Evolutionary conservation across 768 basidiomycete genomes (phyloP), one percentile per base, ranked within the genome.

Genomic region (Tulasnella sp.): DNA sequence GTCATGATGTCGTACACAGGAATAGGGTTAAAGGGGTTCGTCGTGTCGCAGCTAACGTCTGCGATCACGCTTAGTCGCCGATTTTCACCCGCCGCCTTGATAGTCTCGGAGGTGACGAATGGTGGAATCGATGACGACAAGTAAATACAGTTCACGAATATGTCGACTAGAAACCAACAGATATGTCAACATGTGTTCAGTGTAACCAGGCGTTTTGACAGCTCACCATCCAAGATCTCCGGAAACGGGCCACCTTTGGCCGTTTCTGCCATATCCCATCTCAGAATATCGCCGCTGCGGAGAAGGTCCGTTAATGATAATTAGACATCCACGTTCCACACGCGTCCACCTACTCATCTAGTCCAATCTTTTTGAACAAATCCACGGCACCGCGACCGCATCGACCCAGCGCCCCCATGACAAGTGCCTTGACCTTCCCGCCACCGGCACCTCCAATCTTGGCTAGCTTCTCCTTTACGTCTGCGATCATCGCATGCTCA

Each of bases 61-160:
- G 97, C 96, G 49, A 97, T 82, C 27, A 93, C 83, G 22, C 81
- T 76, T 61, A 99, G 72, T 59, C 77, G 76, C 61, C 96, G 78
- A 17, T 72, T 65, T 56, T 74, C 71, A 24, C 92, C 91, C 11
- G 87, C 88, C 21, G 76, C 76, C n/a, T 71, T 71, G 63, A 96
- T 85, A 60, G 81, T 80, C 44, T 86, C 80, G 25, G 73, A 69
- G 3, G 83, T 83, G 49, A 96, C 61, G 71, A 97, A 98, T n/a
- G 83, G 74, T 0, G 91, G 90, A 56, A 94, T 92, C 61, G 76
- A 70, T 17, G 83, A 80, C n/a, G 82, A 83, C 52, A 99, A 84
- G 72, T 98, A 98, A 70, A 99, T 99, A 78, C 96, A 98, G 75
- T 99, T 99, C 78, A 98, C 82, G 68, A 99, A 97, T 66, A 99